Conservation (phyloP, 108 stramenopile species). For the Nannochloropsis salina region DNA sequence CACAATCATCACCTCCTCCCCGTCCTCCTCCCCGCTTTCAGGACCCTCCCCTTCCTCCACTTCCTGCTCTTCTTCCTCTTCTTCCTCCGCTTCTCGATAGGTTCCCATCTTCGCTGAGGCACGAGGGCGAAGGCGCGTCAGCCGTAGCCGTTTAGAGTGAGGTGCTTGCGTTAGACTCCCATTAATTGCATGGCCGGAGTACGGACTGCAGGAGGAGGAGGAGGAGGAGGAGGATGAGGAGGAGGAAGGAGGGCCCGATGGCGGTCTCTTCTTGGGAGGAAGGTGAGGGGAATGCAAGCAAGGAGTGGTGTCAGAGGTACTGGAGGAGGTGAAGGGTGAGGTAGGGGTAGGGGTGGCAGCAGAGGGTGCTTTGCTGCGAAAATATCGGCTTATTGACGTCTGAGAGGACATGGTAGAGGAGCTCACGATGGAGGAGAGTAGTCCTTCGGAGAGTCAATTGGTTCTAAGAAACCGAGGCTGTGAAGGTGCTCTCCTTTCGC, state of each 20-base stretch:
- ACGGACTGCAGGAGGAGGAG: not conserved
- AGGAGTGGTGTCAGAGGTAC: not conserved
- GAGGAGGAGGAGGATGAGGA: not conserved
- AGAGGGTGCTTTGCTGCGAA: not conserved
- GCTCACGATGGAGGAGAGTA: no score
- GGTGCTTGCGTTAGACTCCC: not conserved
- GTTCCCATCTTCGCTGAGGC: not conserved
- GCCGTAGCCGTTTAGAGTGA: not conserved
- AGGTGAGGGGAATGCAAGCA: not conserved
- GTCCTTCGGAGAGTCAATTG: no score
- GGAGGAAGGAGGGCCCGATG: not conserved
- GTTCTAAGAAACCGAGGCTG: no score
- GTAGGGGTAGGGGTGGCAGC: not conserved
- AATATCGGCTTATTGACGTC: not conserved
- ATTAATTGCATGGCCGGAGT: not conserved
- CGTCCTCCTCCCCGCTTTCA: not conserved
- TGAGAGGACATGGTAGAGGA: not conserved
- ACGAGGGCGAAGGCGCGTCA: not conserved
- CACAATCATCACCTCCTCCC: not conserved
- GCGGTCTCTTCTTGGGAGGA: not conserved
- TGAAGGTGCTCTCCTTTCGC: no score
- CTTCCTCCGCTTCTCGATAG: not conserved
- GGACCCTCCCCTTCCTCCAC: not conserved
- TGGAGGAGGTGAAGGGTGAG: not conserved
- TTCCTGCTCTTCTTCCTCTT: not conserved